A percentile compares a stretch with the other conserved stretches of the same genome.
Conservation (phyloP, 495 filamentous ascomycete genomes). For the Chlorociboria aeruginascens region DNA sequence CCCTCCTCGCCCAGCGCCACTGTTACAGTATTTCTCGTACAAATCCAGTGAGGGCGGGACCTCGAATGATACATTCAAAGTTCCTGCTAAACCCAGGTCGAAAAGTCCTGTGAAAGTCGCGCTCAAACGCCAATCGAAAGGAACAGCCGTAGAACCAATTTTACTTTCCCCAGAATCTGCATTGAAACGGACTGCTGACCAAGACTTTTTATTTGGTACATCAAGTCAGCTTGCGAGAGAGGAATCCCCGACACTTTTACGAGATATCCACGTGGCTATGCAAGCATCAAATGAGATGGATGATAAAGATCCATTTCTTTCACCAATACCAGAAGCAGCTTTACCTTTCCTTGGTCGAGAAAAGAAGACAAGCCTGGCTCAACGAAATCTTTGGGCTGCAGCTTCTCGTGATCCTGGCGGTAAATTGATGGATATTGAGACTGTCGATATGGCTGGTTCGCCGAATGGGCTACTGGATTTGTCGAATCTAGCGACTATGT, state of each 20-base stretch:
- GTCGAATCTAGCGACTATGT: background rate
- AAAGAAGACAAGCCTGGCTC: too few species aligned
- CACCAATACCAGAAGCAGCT: constrained; percentile 1
- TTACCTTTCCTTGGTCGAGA: too few species aligned
- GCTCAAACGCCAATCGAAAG: constrained; percentile 32
- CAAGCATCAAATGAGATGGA: constrained; percentile 40
- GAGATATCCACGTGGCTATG: constrained; percentile 60
- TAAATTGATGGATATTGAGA: constrained; percentile 43
- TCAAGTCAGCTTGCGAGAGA: constrained; percentile 78
- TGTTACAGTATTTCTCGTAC: constrained; percentile 25
- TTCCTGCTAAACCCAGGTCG: constrained; percentile 6
- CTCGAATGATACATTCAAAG: constrained; percentile 7
- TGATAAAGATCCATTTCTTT: constrained; percentile 24
- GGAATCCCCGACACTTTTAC: constrained; percentile 55
- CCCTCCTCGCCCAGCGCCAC: constrained; percentile 5
- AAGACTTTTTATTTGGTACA: constrained; percentile 84
- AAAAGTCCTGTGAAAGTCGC: constrained; percentile 16
- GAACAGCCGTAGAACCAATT: constrained; percentile 29
- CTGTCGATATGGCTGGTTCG: constrained; percentile 43
- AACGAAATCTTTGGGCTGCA: constrained; percentile 49
- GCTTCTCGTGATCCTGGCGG: constrained; percentile 53
- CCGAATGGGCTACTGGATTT: constrained; percentile 8
- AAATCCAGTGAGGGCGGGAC: constrained; percentile 7
- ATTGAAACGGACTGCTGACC: constrained; percentile 49
- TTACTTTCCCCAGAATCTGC: constrained; percentile 68